Evolutionary conservation across 805 yeast species (phyloP).

Genomic region (Isabelozyma gotoi): DNA sequence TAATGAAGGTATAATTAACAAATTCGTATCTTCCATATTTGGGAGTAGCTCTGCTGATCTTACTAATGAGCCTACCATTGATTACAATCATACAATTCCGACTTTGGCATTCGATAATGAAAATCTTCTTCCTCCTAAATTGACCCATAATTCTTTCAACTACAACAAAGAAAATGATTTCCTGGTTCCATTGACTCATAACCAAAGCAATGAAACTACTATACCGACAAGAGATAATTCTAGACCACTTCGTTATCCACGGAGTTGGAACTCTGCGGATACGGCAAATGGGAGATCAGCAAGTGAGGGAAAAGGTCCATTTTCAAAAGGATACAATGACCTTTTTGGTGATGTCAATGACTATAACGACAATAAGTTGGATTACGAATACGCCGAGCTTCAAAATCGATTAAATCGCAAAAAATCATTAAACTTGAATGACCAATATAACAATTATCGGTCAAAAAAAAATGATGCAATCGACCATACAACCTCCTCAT

Average conservation of each 20-base stretch:
- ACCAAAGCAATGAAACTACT: neutral
- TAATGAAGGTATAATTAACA: conserved; percentile 6
- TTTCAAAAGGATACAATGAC: neutral
- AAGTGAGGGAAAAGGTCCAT: neutral
- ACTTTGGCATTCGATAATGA: neutral
- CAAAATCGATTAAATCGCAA: neutral
- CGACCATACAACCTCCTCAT: conserved; percentile 7
- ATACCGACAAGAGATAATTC: conserved; percentile 1
- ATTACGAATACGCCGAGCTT: neutral
- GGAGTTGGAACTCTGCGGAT: neutral
- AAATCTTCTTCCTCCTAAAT: neutral
- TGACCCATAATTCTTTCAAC: neutral
- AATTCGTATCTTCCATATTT: conserved; percentile 9
- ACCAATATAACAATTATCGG: neutral
- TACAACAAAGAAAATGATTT: neutral
- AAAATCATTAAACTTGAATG: neutral
- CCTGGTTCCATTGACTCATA: neutral
- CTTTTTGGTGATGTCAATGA: conserved; percentile 1
- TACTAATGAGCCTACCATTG: conserved; percentile 34
- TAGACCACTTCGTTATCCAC: neutral
- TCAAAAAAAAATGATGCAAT: neutral
- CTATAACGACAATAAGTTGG: neutral
- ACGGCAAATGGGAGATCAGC: neutral
- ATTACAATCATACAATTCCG: conserved; percentile 27
- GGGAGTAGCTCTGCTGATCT: conserved; percentile 16